A percentile compares a stretch with the other conserved stretches of the same genome.
These are phyloP conservation scores for Pichia sp. DNA, from an alignment of 1,139 yeast species.

Conservation along the genomic window DNA sequence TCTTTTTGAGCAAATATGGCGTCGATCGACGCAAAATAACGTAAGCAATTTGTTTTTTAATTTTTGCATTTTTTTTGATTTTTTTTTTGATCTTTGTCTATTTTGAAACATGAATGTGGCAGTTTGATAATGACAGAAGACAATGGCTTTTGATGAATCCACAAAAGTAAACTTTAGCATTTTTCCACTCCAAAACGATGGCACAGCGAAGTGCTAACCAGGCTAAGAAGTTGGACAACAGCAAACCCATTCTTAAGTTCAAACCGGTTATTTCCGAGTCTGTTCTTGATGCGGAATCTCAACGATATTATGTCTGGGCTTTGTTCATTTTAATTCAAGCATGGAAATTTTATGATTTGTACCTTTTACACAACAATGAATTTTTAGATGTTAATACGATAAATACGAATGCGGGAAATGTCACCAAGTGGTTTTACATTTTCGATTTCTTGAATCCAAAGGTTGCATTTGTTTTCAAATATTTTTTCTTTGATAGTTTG, in stretches of 20 bases:
- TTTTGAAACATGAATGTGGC: too few relatives aligned
- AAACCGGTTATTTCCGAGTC: constrained; percentile 47
- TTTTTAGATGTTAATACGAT: constrained; percentile 18
- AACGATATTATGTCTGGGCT: constrained; percentile 59
- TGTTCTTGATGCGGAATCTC: constrained; percentile 74
- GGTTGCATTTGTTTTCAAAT: constrained; percentile 62
- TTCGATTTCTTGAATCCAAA: constrained; percentile 40
- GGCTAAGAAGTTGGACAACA: constrained; percentile 1
- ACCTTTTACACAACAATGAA: constrained; percentile 36
- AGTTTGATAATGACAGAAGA: too few relatives aligned
- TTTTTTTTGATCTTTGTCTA: too few relatives aligned
- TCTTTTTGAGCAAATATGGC: too few relatives aligned
- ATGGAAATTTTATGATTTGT: constrained; percentile 71
- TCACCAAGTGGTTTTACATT: constrained; percentile 17
- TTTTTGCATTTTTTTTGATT: too few relatives aligned
- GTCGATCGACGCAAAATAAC: too few relatives aligned
- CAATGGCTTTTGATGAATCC: too few relatives aligned
- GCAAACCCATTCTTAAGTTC: neutral
- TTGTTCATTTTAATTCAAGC: constrained; percentile 71
- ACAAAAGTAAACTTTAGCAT: neutral
- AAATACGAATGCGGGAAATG: too few relatives aligned
- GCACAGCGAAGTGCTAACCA: neutral
- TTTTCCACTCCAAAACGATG: neutral
- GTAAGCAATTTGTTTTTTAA: too few relatives aligned
- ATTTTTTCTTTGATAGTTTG: constrained; percentile 63